Base-by-base conservation (phyloP, 2,329 filamentous ascomycete genomes). In the Neurospora sp. region DNA sequence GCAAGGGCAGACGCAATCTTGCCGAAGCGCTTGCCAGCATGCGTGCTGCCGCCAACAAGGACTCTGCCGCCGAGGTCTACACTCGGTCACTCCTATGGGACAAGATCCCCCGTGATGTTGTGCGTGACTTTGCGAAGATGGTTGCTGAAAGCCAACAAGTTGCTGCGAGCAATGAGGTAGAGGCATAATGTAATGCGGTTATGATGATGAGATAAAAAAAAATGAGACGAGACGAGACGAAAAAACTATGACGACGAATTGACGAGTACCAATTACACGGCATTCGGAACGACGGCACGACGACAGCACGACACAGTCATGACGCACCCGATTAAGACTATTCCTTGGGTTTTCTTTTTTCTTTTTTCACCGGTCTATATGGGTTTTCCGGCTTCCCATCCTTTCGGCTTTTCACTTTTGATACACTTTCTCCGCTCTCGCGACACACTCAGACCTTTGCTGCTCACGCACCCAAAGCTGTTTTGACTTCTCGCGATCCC, bases 71-170 rank as follows among this genome's bases (percentile, higher is more conserved):
- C 70, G 93, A 97, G 76, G 92, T 97, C 57, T 97, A 97, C 82
- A 96, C 94, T 40, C 88, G 95, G 70, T 97, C 93, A 72, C 86
- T 98, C 72, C 88, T 98, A 70, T 97, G 93, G 92, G 93, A 97
- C 77, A 92, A 94, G 80, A 94, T 98, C 75, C 94, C 96, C 15
- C 87, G 89, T 75, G 93, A 98, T 74, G 93, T 98, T 67, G 93
- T 99, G 69, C 89, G 90, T 75, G 93, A 95, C 79, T 98, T 98
- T 83, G 92, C 92, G 76, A 92, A 92, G 81, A 93, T 97, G 87
- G 91, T 97, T 75, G 88, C 91, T 73, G 91, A 96, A 77, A 90
- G 87, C 81, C 90, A 85, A 66, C 74, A 75, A 65, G 69, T 72
- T 36, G 70, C 70, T 71, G 81, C 74, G 79, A 80, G 70, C 79